Conservation (phyloP, 345 rosid genomes). For the Boechera stricta region DNA sequence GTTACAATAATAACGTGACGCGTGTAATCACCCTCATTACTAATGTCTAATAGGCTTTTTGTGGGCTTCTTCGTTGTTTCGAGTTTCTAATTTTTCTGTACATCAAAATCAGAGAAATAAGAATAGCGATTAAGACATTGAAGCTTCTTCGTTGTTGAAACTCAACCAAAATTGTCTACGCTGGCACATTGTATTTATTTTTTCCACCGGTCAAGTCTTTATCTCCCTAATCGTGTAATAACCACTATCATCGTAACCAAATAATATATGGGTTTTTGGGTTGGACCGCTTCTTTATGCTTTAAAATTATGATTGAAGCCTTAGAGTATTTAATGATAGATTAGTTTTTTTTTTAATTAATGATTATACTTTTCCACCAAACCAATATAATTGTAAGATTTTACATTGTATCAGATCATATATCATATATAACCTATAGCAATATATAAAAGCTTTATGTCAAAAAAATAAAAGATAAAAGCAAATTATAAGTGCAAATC, state of each 20-base stretch:
- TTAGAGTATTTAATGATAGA: background rate
- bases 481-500: background rate
- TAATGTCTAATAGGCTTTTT: slow-evolving; percentile 24
- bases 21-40: background rate
- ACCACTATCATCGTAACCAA: slow-evolving; percentile 44
- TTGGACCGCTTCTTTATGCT: background rate
- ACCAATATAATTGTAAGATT: background rate
- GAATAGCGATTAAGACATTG: background rate
- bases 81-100: background rate
- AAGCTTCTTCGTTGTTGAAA: background rate
- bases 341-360: background rate
- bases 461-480: background rate
- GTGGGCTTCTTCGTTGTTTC: slow-evolving; percentile 7
- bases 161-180: background rate
- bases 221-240: slow-evolving; percentile 62
- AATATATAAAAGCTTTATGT: background rate
- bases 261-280: background rate
- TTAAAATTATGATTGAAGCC: background rate
- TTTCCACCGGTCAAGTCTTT: no score
- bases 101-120: background rate
- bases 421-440: background rate
- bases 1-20: slow-evolving; percentile 1
- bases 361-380: background rate
- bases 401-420: background rate
- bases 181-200: background rate